Conservation (phyloP, 768 basidiomycete species). For the Phylloporus rhodoxanthus region DNA sequence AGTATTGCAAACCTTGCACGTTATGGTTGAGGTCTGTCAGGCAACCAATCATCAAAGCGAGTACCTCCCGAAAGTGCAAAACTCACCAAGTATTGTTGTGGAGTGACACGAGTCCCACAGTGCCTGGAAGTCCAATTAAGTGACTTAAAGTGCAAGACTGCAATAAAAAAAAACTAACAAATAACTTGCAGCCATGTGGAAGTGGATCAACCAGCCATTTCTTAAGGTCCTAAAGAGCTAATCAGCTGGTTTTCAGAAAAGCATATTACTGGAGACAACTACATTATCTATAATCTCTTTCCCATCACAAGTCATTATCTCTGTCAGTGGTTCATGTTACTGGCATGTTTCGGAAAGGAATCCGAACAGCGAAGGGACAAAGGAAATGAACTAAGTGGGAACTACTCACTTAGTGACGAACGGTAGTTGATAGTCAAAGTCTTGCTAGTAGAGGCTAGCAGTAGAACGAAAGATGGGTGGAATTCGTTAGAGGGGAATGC, state of each 20-base stretch:
- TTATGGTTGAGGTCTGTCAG: constrained; percentile 23
- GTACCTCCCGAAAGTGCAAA: too few species aligned
- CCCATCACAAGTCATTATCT: constrained; percentile 8
- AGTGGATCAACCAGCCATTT: constrained; percentile 22
- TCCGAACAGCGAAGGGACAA: too few species aligned
- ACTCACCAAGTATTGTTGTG: too few species aligned
- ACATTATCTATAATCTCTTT: constrained; percentile 23
- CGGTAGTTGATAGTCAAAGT: too few species aligned
- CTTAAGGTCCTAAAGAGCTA: constrained; percentile 16
- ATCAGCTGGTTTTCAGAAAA: constrained; percentile 30
- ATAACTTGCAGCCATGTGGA: constrained; percentile 23
- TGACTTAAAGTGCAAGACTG: background rate
- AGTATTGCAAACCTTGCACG: constrained; percentile 12
- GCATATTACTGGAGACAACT: constrained; percentile 8
- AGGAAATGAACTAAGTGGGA: too few species aligned
- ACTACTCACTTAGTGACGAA: too few species aligned
- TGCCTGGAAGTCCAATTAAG: constrained; percentile 10
- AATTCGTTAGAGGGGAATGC: too few species aligned
- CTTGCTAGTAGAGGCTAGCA: too few species aligned
- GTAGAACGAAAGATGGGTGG: too few species aligned
- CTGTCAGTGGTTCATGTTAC: constrained; percentile 3
- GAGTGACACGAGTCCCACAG: too few species aligned
- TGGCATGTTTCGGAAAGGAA: too few species aligned
- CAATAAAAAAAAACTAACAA: constrained; percentile 16
- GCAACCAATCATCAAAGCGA: too few species aligned